Conservation (phyloP, 371 early-diverging fungal species). For the Rhizopus stolonifer region DNA sequence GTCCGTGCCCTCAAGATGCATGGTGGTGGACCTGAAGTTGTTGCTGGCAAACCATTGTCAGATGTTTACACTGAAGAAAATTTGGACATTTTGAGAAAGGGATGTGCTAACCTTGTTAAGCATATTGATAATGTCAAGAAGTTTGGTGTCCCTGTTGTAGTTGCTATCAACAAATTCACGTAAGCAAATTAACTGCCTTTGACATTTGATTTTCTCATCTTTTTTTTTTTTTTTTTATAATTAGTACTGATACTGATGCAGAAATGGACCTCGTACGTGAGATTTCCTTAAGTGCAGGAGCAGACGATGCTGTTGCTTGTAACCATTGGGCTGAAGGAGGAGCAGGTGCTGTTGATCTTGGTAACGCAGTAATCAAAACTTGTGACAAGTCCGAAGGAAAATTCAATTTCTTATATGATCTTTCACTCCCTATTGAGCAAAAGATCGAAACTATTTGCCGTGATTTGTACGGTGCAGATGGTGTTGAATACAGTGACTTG, state of each 20-base stretch:
- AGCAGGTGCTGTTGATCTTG: slow-evolving; percentile 84
- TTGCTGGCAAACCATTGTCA: slow-evolving; percentile 88
- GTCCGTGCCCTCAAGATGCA: slow-evolving; percentile 96
- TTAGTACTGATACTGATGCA: slow-evolving; percentile 78
- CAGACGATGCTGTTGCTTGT: slow-evolving; percentile 80
- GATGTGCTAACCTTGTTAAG: slow-evolving; percentile 81
- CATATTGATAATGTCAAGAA: slow-evolving; percentile 90
- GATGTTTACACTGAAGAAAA: slow-evolving; percentile 87
- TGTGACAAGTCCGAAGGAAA: slow-evolving; percentile 53
- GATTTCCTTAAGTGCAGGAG: slow-evolving; percentile 81
- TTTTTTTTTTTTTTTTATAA: neutral
- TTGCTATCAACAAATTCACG: slow-evolving; percentile 91
- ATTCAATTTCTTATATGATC: slow-evolving; percentile 88
- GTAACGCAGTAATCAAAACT: slow-evolving; percentile 80
- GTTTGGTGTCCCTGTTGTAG: slow-evolving; percentile 91
- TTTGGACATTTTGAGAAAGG: slow-evolving; percentile 77
- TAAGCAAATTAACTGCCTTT: slow-evolving; percentile 11
- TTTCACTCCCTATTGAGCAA: slow-evolving; percentile 69
- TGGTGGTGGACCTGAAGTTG: slow-evolving; percentile 96
- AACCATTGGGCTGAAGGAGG: slow-evolving; percentile 96
- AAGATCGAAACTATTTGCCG: slow-evolving; percentile 92
- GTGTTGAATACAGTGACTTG: slow-evolving; percentile 76
- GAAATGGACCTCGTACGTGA: slow-evolving; percentile 82
- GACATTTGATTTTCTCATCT: neutral
- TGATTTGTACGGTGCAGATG: slow-evolving; percentile 93